Evolutionary conservation across 176 grass and related monocot species (phyloP), one percentile per base, ranked within the genome.

Genomic region (Zizania latifolia): DNA sequence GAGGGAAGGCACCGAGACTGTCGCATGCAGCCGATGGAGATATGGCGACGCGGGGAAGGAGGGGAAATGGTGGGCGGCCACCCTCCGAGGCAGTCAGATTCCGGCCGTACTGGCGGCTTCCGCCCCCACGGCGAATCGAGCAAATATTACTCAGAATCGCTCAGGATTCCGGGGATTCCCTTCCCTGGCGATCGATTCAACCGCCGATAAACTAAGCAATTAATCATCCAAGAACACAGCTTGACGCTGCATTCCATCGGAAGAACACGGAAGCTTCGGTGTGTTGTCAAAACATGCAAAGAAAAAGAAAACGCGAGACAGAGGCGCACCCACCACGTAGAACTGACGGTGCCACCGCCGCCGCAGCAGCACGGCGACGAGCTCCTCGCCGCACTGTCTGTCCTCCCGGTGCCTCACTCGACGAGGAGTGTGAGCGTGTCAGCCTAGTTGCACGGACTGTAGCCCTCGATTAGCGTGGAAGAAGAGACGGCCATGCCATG

Each of bases 21-120:
- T n/a, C n/a, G n/a, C n/a, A n/a, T n/a, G n/a, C n/a, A n/a, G n/a
- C n/a, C n/a, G n/a, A n/a, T n/a, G n/a, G n/a, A 62, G 37, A 58
- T 54, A 71, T 0, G 26, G 76, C 63, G 63, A 68, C 63, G 63
- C n/a, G 29, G 66, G 66, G 66, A 50, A 61, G 55, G 19, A 23
- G 29, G 34, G 58, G 27, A 50, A n/a, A 59, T 62, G 33, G 22
- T 35, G 53, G 65, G 77, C 16, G 51, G 40, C 76, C 48, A 60
- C 38, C 5, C 24, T 4, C 33, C 16, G 23, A 37, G 31, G 16
- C 13, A 24, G 51, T 35, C 77, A 70, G 77, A 61, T 62, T 62
- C 68, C 68, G 55, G 64, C 19, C 27, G 75, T 5, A 11, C 46
- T 5, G n/a, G n/a, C n/a, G n/a, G n/a, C n/a, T n/a, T n/a, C 46